Evolutionary conservation across 2,329 filamentous ascomycete species (phyloP), one percentile per base, ranked within the genome.

Genomic region (Pseudocercospora ulei): DNA sequence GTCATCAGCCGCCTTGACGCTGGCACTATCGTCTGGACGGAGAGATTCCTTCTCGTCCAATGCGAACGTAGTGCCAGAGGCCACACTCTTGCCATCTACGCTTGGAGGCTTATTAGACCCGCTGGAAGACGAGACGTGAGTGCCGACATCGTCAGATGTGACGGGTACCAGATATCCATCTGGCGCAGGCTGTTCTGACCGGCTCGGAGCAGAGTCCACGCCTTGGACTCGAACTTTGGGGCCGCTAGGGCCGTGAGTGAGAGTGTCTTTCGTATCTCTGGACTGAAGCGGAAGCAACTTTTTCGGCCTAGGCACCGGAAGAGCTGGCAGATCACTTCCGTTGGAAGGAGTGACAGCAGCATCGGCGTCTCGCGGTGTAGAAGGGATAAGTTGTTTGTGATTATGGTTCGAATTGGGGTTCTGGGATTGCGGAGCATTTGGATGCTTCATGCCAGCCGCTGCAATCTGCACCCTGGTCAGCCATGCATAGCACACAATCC

Each of bases 21-120:
- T 95, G 20, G 88, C 88, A 61, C 88, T 95, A 58, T 96, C 88
- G 62, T 96, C 88, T 5, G 88, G 88, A 7, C 87, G 80, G 38
- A 95, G 70, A 4, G 87, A 95, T 59, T 95, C 88, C 60, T 95
- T 95, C 62, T 96, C 88, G 55, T 96, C 88, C 57, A 95, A 69
- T n/a, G 84, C 86, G 64, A 94, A 95, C 0, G 88, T 95, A 3
- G 85, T 93, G 9, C 84, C 85, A 16, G 88, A 96, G 3, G 85
- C 85, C 53, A 92, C 83, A 60, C 87, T 95, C 65, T 95, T 95
- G 33, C 83, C 86, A 59, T 95, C 88, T 25, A 94, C 70, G 57
- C 86, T 95, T 22, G 84, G 81, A 35, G 84, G 83, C 62, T 95
- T 95, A 2, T 79, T 86, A 24, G 75, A 78, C 29, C 69, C 73